These are phyloP conservation scores for Leccinum disarticulatum DNA, from an alignment of 768 basidiomycete species.

Conservation along the genomic window DNA sequence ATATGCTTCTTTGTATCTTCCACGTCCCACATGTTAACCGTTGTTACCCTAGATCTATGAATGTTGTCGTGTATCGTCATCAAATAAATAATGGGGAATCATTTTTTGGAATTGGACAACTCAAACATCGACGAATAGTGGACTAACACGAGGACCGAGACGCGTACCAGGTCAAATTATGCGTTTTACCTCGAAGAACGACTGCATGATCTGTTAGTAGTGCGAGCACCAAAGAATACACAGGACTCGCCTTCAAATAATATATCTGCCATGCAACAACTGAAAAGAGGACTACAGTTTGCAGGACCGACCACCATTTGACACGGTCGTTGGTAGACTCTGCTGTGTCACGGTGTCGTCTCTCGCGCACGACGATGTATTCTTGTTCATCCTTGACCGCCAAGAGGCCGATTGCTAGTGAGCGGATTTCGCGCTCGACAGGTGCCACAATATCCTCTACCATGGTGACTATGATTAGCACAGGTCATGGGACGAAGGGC, in stretches of 20 bases:
- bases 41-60: constrained; percentile 29
- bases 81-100: constrained; percentile 12
- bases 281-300: constrained; percentile 80
- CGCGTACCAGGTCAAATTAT: constrained; percentile 55
- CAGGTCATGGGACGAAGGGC: background rate
- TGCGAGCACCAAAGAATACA: background rate
- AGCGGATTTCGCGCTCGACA: constrained; percentile 92
- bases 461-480: constrained; percentile 4
- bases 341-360: constrained; percentile 90
- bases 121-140: background rate
- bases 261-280: constrained; percentile 98
- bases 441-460: constrained; percentile 80
- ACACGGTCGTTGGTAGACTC: constrained; percentile 93
- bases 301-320: constrained; percentile 98
- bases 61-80: constrained; percentile 23
- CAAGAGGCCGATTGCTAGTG: constrained; percentile 74
- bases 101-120: background rate
- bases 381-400: constrained; percentile 98
- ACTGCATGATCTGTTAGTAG: constrained; percentile 38
- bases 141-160: background rate
- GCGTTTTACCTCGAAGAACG: constrained; percentile 90
- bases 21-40: constrained; percentile 21
- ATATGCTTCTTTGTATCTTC: constrained; percentile 3
- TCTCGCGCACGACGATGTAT: constrained; percentile 94
- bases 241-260: constrained; percentile 75